phyloP scores from a whole-genome alignment of 1,284 basidiomycete genomes.

The Apiotrichum brassicae region DNA sequence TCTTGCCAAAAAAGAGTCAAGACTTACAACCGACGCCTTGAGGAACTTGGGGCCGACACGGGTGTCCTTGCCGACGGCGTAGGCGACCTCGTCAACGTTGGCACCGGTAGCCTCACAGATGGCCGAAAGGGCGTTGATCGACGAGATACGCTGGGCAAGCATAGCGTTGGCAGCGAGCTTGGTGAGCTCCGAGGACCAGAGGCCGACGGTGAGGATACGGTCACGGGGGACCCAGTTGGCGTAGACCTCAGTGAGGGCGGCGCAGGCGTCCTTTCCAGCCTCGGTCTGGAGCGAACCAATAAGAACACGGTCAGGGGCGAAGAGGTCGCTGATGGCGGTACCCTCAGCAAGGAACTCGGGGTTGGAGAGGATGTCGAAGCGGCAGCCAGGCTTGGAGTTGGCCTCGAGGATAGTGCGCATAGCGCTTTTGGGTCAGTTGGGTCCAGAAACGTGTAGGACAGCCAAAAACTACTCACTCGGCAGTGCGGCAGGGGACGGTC shows the following conservation, averaged over 20 bases:
- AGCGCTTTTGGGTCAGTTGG: conserved; percentile 49
- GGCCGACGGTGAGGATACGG: conserved; percentile 84
- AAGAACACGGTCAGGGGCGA: conserved; percentile 86
- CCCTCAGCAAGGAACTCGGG: conserved; percentile 97
- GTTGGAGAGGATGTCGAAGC: conserved; percentile 98
- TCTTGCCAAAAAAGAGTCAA: not conserved
- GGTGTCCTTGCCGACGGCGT: conserved; percentile 86
- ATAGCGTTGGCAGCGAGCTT: conserved; percentile 99
- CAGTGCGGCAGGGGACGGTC: conserved; percentile 95
- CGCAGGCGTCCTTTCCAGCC: conserved; percentile 75
- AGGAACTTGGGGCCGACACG: conserved; percentile 95
- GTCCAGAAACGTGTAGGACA: not conserved
- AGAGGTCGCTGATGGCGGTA: conserved; percentile 85
- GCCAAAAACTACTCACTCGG: conserved; percentile 52
- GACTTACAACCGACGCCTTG: conserved; percentile 55
- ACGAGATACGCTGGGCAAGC: conserved; percentile 96
- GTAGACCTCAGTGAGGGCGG: conserved; percentile 72
- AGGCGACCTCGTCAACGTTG: conserved; percentile 95
- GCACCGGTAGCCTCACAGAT: conserved; percentile 99
- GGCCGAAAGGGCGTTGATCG: conserved; percentile 94
- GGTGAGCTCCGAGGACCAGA: conserved; percentile 97
- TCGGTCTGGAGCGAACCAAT: conserved; percentile 89
- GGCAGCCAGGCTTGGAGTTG: conserved; percentile 84
- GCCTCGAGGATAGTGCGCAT: conserved; percentile 99
- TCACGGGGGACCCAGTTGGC: conserved; percentile 88